These are phyloP conservation scores for Cicer judaicum DNA, from an alignment of 306 rosid species.

Conservation along the genomic window DNA sequence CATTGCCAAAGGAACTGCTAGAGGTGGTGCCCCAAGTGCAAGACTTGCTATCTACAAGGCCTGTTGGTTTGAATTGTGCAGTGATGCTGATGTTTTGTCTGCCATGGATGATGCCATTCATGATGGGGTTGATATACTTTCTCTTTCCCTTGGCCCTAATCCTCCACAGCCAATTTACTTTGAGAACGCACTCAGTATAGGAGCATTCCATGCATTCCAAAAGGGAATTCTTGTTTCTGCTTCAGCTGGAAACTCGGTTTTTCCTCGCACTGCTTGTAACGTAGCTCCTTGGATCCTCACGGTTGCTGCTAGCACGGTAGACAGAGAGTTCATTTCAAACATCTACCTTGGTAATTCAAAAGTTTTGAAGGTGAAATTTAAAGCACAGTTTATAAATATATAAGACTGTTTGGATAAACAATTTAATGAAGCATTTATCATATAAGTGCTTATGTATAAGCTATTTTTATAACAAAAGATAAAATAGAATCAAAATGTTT, in stretches of 20 bases:
- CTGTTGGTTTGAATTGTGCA: constrained; percentile 66
- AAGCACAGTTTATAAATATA: constrained; percentile 4
- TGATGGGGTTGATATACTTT: constrained; percentile 73
- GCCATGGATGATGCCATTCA: constrained; percentile 74
- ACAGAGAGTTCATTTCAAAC: constrained; percentile 66
- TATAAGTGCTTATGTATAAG: too few relatives aligned
- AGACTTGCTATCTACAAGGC: constrained; percentile 79
- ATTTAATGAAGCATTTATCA: too few relatives aligned
- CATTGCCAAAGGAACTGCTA: constrained; percentile 66
- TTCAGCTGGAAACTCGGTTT: constrained; percentile 70
- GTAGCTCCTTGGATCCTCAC: constrained; percentile 87
- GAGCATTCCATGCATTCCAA: constrained; percentile 71
- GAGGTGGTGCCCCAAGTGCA: constrained; percentile 71
- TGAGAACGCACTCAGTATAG: constrained; percentile 54
- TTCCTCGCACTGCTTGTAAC: constrained; percentile 67
- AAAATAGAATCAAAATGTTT: too few relatives aligned
- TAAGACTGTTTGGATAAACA: too few relatives aligned
- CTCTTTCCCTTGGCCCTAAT: constrained; percentile 70
- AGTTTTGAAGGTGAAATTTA: constrained; percentile 59
- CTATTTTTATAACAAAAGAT: too few relatives aligned
- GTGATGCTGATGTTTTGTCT: constrained; percentile 65
- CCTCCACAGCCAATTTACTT: constrained; percentile 67
- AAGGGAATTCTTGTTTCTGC: constrained; percentile 77
- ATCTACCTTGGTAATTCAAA: constrained; percentile 65
- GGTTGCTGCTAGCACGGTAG: constrained; percentile 71